A percentile compares a stretch with the other conserved stretches of the same genome.
These are phyloP conservation scores for Hortiboletus flavorubellus DNA, from an alignment of 768 basidiomycete genomes.

Conservation along the genomic window DNA sequence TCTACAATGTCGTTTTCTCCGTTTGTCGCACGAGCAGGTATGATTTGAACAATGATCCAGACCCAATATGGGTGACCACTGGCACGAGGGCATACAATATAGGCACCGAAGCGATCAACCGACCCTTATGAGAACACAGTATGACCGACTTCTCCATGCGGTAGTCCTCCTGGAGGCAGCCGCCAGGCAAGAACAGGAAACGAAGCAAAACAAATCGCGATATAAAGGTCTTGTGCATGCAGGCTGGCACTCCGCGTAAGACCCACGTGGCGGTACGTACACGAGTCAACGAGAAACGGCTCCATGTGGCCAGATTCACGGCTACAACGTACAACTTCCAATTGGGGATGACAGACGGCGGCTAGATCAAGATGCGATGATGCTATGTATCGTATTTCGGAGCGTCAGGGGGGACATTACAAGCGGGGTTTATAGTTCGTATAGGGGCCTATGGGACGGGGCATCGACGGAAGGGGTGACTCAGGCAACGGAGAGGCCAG, in stretches of 20 bases:
- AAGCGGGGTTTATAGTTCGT: neutral
- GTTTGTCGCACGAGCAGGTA: too few species aligned
- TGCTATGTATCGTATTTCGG: conserved; percentile 10
- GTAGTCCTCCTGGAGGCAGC: neutral
- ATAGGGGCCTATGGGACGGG: neutral
- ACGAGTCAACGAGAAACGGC: neutral
- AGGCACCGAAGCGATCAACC: neutral
- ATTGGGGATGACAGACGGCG: neutral
- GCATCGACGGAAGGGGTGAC: neutral
- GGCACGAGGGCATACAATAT: too few species aligned
- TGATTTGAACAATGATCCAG: too few species aligned
- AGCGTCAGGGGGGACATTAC: neutral
- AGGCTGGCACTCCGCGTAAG: neutral
- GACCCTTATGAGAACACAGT: neutral
- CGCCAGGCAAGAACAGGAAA: neutral
- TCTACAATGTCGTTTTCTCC: neutral
- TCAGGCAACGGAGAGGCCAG: neutral
- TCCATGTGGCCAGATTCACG: neutral
- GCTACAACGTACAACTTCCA: neutral
- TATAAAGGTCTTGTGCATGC: neutral
- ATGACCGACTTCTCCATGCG: neutral
- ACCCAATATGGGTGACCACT: too few species aligned
- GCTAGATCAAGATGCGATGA: conserved; percentile 1
- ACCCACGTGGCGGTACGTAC: neutral
- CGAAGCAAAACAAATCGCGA: neutral